Percentiles rank a stretch among this genome's conserved stretches.
Evolutionary conservation across 2,329 filamentous ascomycete species (phyloP).

Genomic region (Claviceps quebecensis): DNA sequence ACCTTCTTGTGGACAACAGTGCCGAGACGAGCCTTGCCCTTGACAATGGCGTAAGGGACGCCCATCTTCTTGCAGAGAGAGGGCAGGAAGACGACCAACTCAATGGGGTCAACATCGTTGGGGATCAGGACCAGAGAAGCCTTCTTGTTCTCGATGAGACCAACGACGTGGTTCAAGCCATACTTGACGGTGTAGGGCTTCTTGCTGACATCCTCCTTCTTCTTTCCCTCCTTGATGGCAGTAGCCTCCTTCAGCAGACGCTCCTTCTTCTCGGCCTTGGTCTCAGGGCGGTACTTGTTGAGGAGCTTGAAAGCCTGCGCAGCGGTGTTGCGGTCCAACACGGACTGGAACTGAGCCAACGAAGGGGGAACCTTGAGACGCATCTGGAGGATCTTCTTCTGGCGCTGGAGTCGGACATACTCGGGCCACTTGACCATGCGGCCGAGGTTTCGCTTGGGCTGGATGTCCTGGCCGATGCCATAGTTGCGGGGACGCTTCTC

Average conservation of each 20-base stretch:
- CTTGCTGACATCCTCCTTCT: constrained; percentile 99
- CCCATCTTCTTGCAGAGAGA: constrained; percentile 99
- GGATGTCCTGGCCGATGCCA: constrained; percentile 97
- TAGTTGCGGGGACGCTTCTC: constrained; percentile 97
- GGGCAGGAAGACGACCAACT: constrained; percentile 97
- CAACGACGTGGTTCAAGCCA: constrained; percentile 98
- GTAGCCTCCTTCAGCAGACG: constrained; percentile 96
- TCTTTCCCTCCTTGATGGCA: constrained; percentile 96
- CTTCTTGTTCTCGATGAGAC: constrained; percentile 99
- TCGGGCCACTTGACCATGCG: constrained; percentile 99
- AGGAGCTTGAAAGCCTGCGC: constrained; percentile 97
- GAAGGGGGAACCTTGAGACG: constrained; percentile 97
- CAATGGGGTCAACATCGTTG: constrained; percentile 99
- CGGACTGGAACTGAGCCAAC: constrained; percentile 94
- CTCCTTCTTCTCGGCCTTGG: constrained; percentile 99
- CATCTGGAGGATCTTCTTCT: constrained; percentile 90
- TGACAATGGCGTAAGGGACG: constrained; percentile 96
- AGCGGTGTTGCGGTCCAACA: constrained; percentile 92
- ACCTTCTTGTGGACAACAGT: constrained; percentile 99
- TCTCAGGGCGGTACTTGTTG: constrained; percentile 99
- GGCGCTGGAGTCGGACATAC: constrained; percentile 95
- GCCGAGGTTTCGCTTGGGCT: constrained; percentile 86
- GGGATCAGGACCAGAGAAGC: constrained; percentile 93
- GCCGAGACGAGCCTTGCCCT: constrained; percentile 98
- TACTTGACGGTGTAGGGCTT: constrained; percentile 99